A percentile compares a stretch with the other conserved stretches of the same genome.
Conservation (phyloP, 2,329 filamentous ascomycete genomes). For the Didymella segeticola region DNA sequence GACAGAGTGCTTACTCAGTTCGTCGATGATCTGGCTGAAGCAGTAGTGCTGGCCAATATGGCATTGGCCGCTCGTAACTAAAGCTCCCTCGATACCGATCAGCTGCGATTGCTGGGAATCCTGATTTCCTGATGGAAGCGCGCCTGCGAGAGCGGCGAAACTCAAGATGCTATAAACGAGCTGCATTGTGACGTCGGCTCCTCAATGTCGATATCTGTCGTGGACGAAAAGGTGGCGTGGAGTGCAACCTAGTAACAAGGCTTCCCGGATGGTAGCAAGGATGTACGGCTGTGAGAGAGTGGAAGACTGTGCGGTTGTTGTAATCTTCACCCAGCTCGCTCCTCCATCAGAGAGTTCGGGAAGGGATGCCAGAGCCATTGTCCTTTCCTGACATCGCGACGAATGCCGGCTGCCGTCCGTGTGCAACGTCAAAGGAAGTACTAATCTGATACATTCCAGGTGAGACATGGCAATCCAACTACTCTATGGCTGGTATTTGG, state of each 20-base stretch:
- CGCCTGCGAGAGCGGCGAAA: conserved; percentile 1
- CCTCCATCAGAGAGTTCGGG: background rate
- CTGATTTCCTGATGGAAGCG: conserved; percentile 11
- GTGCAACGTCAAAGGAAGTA: background rate
- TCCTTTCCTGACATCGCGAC: conserved; percentile 1
- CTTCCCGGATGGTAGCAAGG: background rate
- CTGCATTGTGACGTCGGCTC: conserved; percentile 2
- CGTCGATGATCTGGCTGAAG: conserved; percentile 18
- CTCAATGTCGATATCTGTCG: background rate
- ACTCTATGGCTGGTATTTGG: too few relatives aligned
- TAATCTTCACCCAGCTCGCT: background rate
- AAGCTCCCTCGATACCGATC: background rate
- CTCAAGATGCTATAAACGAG: conserved; percentile 1
- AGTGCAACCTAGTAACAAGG: background rate
- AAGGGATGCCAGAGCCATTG: conserved; percentile 1
- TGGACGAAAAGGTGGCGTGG: background rate
- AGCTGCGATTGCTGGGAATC: background rate
- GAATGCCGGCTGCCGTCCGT: conserved; percentile 1
- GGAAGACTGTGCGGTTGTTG: background rate
- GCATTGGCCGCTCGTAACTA: conserved; percentile 5
- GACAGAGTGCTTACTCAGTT: conserved; percentile 10
- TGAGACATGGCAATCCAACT: background rate
- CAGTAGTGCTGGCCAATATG: conserved; percentile 21
- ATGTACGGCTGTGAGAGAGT: background rate
- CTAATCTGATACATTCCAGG: background rate